phyloP scores from a whole-genome alignment of 176 grass and related monocot genomes.

The Areca catechu region DNA sequence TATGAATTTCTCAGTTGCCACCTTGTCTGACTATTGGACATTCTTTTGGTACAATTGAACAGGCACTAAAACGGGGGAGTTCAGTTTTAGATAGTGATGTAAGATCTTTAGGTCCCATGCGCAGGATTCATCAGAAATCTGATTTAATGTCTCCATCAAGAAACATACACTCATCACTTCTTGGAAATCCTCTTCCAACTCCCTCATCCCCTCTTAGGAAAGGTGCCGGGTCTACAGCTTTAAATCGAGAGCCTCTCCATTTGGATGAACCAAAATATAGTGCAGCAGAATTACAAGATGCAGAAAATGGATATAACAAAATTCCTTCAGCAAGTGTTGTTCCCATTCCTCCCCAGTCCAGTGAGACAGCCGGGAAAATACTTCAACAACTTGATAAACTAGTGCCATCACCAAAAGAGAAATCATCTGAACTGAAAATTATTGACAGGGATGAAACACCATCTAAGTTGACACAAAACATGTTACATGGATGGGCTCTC shows the following conservation, averaged over 20 bases:
- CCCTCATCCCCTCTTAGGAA: slow-evolving; percentile 18
- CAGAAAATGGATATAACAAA: slow-evolving; percentile 1
- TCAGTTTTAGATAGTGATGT: slow-evolving; percentile 22
- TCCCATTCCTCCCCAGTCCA: slow-evolving; percentile 33
- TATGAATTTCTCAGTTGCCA: slow-evolving; percentile 4
- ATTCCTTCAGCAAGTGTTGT: slow-evolving; percentile 6
- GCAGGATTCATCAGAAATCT: slow-evolving; percentile 27
- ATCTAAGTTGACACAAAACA: neutral
- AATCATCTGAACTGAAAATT: slow-evolving; percentile 15
- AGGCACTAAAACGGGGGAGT: slow-evolving; percentile 43
- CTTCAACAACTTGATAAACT: slow-evolving; percentile 48
- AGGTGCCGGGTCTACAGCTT: slow-evolving; percentile 15
- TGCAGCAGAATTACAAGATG: neutral
- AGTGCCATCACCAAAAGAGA: slow-evolving; percentile 30
- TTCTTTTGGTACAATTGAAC: neutral
- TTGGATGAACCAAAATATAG: slow-evolving; percentile 17
- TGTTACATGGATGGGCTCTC: neutral
- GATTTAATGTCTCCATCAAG: slow-evolving; percentile 25
- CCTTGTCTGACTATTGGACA: neutral
- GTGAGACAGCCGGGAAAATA: slow-evolving; percentile 48
- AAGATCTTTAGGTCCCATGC: slow-evolving; percentile 21
- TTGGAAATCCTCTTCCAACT: slow-evolving; percentile 14
- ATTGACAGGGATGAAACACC: slow-evolving; percentile 10
- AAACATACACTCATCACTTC: slow-evolving; percentile 18
- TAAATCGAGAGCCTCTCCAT: slow-evolving; percentile 24